Evolutionary conservation across 805 yeast species (phyloP).

Genomic region (Candida argentea): DNA sequence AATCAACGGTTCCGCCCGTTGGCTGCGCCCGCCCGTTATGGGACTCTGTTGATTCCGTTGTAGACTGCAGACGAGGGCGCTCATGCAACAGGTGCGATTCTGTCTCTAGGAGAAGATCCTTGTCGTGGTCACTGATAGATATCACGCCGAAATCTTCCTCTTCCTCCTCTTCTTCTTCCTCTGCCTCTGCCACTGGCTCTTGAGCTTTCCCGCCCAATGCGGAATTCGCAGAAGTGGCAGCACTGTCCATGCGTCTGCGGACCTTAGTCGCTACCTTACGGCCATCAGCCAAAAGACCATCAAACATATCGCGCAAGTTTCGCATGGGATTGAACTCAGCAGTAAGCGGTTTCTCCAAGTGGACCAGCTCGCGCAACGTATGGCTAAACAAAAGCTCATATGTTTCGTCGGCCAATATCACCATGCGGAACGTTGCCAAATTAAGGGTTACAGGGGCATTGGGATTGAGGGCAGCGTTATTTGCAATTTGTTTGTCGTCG

Average conservation of each 20-base stretch:
- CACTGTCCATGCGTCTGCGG: slow-evolving; percentile 76
- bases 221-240: slow-evolving; percentile 31
- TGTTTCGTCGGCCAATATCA: slow-evolving; percentile 85
- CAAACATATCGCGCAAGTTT: slow-evolving; percentile 78
- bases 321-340: slow-evolving; percentile 38
- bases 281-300: slow-evolving; percentile 87
- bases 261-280: slow-evolving; percentile 85
- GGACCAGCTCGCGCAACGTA: slow-evolving; percentile 59
- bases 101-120: slow-evolving; percentile 39
- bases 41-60: no score
- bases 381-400: slow-evolving; percentile 74
- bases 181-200: slow-evolving; percentile 35
- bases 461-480: slow-evolving; percentile 80
- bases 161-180: slow-evolving; percentile 35
- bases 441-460: slow-evolving; percentile 63
- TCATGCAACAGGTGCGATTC: slow-evolving; percentile 33
- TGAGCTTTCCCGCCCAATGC: slow-evolving; percentile 13
- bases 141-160: slow-evolving; percentile 36
- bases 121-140: slow-evolving; percentile 32
- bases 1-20: no score
- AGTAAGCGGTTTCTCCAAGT: slow-evolving; percentile 46
- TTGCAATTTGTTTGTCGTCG: slow-evolving; percentile 34
- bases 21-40: no score
- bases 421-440: slow-evolving; percentile 89
- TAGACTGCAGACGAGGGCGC: no score